Evolutionary conservation across 192 early-diverging fungal genomes (phyloP), one percentile per base, ranked within the genome.

Genomic region (Coemansia sp.): DNA sequence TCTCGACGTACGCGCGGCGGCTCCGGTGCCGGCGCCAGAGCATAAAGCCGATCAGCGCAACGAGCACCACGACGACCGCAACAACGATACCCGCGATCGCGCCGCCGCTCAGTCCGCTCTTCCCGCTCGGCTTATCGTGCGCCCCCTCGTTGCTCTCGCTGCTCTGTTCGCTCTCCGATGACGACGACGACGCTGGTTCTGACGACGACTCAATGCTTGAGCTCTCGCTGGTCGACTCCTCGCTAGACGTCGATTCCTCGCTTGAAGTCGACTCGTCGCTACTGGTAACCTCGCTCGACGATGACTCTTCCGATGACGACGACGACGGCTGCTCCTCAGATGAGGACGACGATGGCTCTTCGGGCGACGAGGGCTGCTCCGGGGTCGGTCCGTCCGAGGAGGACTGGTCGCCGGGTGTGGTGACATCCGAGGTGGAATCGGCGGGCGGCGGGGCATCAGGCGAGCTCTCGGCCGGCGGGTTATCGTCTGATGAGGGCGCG

Each of bases 31-130:
- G 58, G 8, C 74, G 60, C 68, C 68, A 77, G 52, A 77, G 53
- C 54, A 77, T 28, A 38, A 52, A 66, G 8, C 51, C 67, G 3
- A 63, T 14, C 46, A 70, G 16, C 11, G 46, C 57, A 19, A 31
- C 67, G 3, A 66, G 18, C 21, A 71, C 50, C 9, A 44, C 67
- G 4, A 60, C 58, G 0, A 63, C 32, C 5, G 47, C 73, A 21
- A 77, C 54, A 1, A 70, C 67, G 7, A 77, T 77, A 19, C 73
- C 73, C 3, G 73, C 73, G 35, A 77, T 60, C 1, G 73, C 73
- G 5, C 73, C 73, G 14, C 73, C 73, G 54, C 70, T 66, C 32
- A 72, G 29, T 9, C 69, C 57, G 30, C 54, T 47, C 43, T 54
- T 50, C 33, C 42, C n/a, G 56, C 31, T 14, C 11, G 8, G 30